A percentile compares a stretch with the other conserved stretches of the same genome.
These are phyloP conservation scores for Pythium phragmiticola DNA, from an alignment of 352 stramenopile genomes.

Conservation along the genomic window DNA sequence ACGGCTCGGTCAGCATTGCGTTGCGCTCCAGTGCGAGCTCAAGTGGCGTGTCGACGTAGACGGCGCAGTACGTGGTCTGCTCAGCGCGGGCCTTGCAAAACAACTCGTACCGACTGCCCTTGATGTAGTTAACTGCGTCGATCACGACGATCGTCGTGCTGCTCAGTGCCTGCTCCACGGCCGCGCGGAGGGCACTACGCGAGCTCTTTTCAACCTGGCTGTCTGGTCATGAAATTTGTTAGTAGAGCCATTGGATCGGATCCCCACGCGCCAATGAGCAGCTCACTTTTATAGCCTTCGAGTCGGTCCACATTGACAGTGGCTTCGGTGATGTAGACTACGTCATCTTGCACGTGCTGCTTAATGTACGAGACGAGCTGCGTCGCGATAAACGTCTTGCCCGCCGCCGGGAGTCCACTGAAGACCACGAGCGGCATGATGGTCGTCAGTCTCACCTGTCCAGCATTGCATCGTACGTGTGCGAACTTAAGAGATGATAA, in stretches of 20 bases:
- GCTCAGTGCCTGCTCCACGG: constrained; percentile 63
- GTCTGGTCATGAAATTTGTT: constrained; percentile 32
- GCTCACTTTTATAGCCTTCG: constrained; percentile 58
- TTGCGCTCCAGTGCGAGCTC: constrained; percentile 62
- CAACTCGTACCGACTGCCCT: constrained; percentile 94
- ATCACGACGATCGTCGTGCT: constrained; percentile 85
- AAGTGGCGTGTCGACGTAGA: constrained; percentile 75
- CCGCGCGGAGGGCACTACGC: constrained; percentile 60
- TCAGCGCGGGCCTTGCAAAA: constrained; percentile 93
- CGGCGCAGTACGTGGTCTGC: constrained; percentile 89
- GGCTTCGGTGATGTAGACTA: constrained; percentile 59
- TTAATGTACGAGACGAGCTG: constrained; percentile 49
- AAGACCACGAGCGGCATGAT: constrained; percentile 76
- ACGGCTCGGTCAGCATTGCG: constrained; percentile 30
- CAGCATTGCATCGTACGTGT: not conserved
- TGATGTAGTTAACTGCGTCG: constrained; percentile 95
- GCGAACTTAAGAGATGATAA: constrained; percentile 16
- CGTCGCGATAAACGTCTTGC: constrained; percentile 61
- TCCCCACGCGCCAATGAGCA: not conserved
- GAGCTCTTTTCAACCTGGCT: constrained; percentile 65
- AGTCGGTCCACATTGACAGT: constrained; percentile 59
- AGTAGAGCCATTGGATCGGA: not conserved
- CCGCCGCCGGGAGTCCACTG: constrained; percentile 64
- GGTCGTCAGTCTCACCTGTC: not conserved
- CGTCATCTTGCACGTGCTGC: constrained; percentile 36